Evolutionary conservation across 2,329 filamentous ascomycete genomes (phyloP), one percentile per base, ranked within the genome.

Genomic region (Volutella citrinella): DNA sequence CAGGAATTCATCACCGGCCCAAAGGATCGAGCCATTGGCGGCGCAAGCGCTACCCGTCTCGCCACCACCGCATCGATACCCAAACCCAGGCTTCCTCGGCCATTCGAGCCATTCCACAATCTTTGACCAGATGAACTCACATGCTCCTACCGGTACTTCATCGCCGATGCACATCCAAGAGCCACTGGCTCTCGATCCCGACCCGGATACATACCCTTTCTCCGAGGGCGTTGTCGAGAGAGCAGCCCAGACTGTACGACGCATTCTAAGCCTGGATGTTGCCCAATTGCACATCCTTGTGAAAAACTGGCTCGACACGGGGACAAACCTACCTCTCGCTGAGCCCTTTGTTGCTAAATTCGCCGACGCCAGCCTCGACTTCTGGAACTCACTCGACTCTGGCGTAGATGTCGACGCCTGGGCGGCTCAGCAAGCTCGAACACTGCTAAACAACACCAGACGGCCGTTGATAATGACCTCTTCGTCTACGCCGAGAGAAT

Each of bases 31-130:
- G 19, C 35, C 9, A 29, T 27, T 27, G 5, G 15, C 17, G 20
- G 20, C 33, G 9, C 33, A 19, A 27, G 30, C 36, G n/a, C 24
- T 25, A 12, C 17, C 28, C 4, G 6, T 31, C 20, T 30, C 36
- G 11, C 16, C 30, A 10, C 30, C 28, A 13, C 5, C 32, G 7
- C 36, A 34, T 25, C 31, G 27, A 16, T 38, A 38, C n/a, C 36
- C 36, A 11, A 34, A 38, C 19, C 36, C 36, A 7, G 36, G 36
- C 12, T 38, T 26, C 14, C 36, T 38, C 9, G 36, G 36, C 4
- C 29, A 22, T 6, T 38, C 31, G 8, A 38, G 36, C 23, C 36
- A 38, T 19, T 27, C 36, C 12, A 34, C 36, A 4, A 30, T 38
- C 18, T 38, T 34, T 23, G 34, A 34, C 14, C 27, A 34, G 27